phyloP scores from a whole-genome alignment of 495 filamentous ascomycete species.

The Penicillium nucicola region DNA sequence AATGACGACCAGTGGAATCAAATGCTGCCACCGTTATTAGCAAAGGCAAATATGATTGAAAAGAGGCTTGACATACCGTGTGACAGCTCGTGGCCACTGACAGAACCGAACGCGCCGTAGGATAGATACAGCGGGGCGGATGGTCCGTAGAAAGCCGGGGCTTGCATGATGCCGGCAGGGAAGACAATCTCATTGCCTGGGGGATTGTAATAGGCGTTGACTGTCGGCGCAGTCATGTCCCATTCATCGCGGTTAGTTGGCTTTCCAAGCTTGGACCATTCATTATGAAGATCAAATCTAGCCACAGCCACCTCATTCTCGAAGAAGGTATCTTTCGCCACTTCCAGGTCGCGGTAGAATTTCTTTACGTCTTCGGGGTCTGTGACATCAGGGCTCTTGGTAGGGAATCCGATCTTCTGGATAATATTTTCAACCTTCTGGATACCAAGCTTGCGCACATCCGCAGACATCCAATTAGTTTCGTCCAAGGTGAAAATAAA shows the following conservation, averaged over 20 bases:
- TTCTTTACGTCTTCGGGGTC: conserved; percentile 53
- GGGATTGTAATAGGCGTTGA: conserved; percentile 65
- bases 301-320: conserved; percentile 54
- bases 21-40: conserved; percentile 47
- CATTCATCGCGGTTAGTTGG: conserved; percentile 61
- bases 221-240: conserved; percentile 58
- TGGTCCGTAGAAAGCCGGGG: conserved; percentile 61
- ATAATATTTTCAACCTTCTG: conserved; percentile 69
- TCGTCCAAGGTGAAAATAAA: conserved; percentile 58
- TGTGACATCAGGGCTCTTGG: conserved; percentile 60
- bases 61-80: conserved; percentile 44
- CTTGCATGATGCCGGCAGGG: conserved; percentile 71
- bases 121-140: conserved; percentile 61
- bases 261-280: conserved; percentile 58
- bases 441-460: conserved; percentile 58
- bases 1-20: conserved; percentile 65
- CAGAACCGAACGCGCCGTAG: conserved; percentile 69
- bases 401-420: conserved; percentile 74
- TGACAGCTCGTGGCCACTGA: conserved; percentile 71
- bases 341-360: conserved; percentile 55
- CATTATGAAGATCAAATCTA: conserved; percentile 40
- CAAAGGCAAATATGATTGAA: not conserved
- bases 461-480: conserved; percentile 67
- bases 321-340: conserved; percentile 55
- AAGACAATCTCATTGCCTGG: conserved; percentile 68